Evolutionary conservation across 768 basidiomycete genomes (phyloP).

Genomic region (Hebeloma cylindrosporum): DNA sequence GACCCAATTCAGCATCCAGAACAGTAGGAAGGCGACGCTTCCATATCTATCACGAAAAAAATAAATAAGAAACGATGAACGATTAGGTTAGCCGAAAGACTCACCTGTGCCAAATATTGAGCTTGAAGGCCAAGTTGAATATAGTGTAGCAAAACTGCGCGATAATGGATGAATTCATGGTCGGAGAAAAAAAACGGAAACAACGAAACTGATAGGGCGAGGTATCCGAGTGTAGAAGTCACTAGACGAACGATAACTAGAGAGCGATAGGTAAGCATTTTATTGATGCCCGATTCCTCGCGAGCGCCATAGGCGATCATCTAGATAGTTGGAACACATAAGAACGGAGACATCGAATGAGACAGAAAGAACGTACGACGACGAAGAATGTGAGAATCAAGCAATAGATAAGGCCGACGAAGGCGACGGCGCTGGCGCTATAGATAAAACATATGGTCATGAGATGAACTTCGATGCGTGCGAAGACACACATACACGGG

Average conservation of each 20-base stretch:
- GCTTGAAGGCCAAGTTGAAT: slow-evolving; percentile 59
- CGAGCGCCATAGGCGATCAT: slow-evolving; percentile 38
- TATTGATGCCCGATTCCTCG: slow-evolving; percentile 36
- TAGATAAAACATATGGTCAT: neutral
- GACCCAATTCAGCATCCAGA: slow-evolving; percentile 71
- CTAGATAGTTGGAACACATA: slow-evolving; percentile 14
- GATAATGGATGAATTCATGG: neutral
- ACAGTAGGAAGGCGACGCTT: slow-evolving; percentile 55
- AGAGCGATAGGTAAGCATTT: slow-evolving; percentile 29
- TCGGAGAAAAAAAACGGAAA: neutral
- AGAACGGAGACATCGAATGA: neutral
- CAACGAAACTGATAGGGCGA: slow-evolving; percentile 35
- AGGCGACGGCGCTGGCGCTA: slow-evolving; percentile 55
- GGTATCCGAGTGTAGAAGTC: slow-evolving; percentile 34
- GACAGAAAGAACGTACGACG: slow-evolving; percentile 30
- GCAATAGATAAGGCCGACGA: slow-evolving; percentile 57
- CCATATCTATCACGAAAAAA: slow-evolving; percentile 40
- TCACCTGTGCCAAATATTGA: slow-evolving; percentile 52
- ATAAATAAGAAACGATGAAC: neutral
- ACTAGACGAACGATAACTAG: slow-evolving; percentile 35
- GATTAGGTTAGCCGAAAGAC: slow-evolving; percentile 16
- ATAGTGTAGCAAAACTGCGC: slow-evolving; percentile 60
- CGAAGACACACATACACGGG: slow-evolving; percentile 49
- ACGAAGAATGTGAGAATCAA: slow-evolving; percentile 44
- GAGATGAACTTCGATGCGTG: neutral